phyloP scores from a whole-genome alignment of 768 basidiomycete species.

The Cystoderma amianthinum region DNA sequence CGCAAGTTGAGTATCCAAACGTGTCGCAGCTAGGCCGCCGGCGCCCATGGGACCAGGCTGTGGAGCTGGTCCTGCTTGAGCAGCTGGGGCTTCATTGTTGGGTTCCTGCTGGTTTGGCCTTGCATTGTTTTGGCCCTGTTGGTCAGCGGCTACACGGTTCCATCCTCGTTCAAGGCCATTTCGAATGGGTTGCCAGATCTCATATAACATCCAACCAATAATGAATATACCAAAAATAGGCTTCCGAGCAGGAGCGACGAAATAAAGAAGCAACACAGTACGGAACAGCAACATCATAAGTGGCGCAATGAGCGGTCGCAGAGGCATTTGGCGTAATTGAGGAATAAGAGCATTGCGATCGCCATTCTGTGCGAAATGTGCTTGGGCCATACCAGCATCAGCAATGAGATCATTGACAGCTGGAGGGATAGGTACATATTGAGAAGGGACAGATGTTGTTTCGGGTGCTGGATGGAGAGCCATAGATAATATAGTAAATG shows the following conservation, averaged over 20 bases:
- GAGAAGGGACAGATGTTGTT: constrained; percentile 16
- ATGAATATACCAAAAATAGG: constrained; percentile 64
- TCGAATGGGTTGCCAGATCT: constrained; percentile 67
- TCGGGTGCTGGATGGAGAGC: constrained; percentile 14
- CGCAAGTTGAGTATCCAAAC: constrained; percentile 23
- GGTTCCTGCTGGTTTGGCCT: constrained; percentile 16
- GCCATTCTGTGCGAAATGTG: constrained; percentile 29
- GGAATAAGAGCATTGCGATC: constrained; percentile 19
- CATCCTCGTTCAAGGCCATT: constrained; percentile 29
- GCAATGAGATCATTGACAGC: constrained; percentile 57
- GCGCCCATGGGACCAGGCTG: constrained; percentile 3
- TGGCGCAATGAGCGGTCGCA: constrained; percentile 65
- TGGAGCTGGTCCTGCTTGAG: constrained; percentile 11
- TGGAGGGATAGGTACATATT: constrained; percentile 28
- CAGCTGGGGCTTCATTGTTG: background rate
- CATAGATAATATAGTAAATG: constrained; percentile 41
- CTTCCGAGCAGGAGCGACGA: constrained; percentile 69
- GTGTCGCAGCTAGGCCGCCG: constrained; percentile 7
- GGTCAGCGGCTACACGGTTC: constrained; percentile 26
- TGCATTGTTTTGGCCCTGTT: constrained; percentile 17
- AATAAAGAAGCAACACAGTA: constrained; percentile 63
- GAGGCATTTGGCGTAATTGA: constrained; percentile 49
- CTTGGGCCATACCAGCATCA: constrained; percentile 54
- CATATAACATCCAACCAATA: constrained; percentile 65
- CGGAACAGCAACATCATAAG: constrained; percentile 63